Evolutionary conservation across 2,329 filamentous ascomycete species (phyloP).

Genomic region (Scolecobasidium constrictum): DNA sequence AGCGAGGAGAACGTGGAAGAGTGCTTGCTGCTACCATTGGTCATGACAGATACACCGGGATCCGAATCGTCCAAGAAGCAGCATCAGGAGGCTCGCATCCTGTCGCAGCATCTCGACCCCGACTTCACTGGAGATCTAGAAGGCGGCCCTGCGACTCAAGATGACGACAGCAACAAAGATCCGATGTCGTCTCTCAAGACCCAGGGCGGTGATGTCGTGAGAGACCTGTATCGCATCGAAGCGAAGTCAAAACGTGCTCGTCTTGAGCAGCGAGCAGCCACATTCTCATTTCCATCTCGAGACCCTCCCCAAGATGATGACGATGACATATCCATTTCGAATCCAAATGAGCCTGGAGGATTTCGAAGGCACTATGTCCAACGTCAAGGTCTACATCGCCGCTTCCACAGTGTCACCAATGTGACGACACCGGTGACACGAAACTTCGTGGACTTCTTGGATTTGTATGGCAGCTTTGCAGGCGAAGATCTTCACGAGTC

Average conservation of each 20-base stretch:
- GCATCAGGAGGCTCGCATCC: neutral
- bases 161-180: neutral
- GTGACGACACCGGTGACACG: constrained; percentile 48
- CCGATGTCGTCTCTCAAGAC: constrained; percentile 55
- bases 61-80: no score
- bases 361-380: constrained; percentile 42
- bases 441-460: constrained; percentile 66
- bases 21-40: no score
- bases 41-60: no score
- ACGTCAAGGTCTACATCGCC: constrained; percentile 26
- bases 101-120: neutral
- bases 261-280: constrained; percentile 47
- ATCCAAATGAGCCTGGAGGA: constrained; percentile 40
- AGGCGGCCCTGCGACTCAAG: neutral
- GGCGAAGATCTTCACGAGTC: constrained; percentile 55
- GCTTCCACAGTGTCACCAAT: constrained; percentile 19
- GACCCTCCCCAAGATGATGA: constrained; percentile 14
- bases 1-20: no score
- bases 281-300: constrained; percentile 48
- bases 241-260: constrained; percentile 38
- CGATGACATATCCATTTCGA: constrained; percentile 28
- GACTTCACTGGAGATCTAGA: neutral
- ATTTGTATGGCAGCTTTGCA: constrained; percentile 66
- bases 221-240: constrained; percentile 65
- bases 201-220: constrained; percentile 68